These are phyloP conservation scores for Juglanconis oblonga DNA, from an alignment of 2,329 filamentous ascomycete species.

Conservation along the genomic window DNA sequence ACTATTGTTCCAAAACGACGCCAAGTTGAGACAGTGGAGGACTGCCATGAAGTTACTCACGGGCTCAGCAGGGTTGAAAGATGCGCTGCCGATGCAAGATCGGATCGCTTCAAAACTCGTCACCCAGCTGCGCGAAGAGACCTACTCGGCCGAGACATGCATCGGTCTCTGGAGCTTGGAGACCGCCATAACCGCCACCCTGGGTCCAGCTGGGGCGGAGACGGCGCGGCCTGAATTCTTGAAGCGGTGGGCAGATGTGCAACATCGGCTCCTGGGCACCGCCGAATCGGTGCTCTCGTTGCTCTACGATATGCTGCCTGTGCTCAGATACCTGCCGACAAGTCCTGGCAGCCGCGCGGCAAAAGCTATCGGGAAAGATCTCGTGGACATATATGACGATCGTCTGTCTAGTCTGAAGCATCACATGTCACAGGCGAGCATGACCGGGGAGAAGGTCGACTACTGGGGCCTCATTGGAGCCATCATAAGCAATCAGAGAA, in stretches of 20 bases:
- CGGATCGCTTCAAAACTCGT: neutral
- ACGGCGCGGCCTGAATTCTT: neutral
- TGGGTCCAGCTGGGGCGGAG: slow-evolving; percentile 1
- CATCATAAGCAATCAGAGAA: neutral
- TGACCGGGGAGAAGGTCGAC: neutral
- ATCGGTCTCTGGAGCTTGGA: neutral
- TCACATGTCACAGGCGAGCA: neutral
- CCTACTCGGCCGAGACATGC: neutral
- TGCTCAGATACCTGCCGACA: slow-evolving; percentile 1
- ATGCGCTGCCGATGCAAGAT: neutral
- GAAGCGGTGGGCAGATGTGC: neutral
- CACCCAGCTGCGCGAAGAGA: neutral
- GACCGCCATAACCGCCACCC: neutral
- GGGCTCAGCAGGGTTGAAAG: neutral
- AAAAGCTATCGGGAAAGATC: neutral
- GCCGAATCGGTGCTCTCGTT: slow-evolving; percentile 1
- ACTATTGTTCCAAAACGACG: slow-evolving; percentile 5
- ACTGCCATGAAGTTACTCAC: neutral
- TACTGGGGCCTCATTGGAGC: slow-evolving; percentile 3
- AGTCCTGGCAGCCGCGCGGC: neutral
- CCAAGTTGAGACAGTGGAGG: neutral
- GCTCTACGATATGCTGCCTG: neutral
- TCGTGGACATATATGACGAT: neutral
- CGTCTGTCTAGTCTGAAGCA: neutral
- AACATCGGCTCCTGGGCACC: neutral